Evolutionary conservation across 1,284 basidiomycete genomes (phyloP), one percentile per base, ranked within the genome.

Genomic region (Leccinum glutinopallens): DNA sequence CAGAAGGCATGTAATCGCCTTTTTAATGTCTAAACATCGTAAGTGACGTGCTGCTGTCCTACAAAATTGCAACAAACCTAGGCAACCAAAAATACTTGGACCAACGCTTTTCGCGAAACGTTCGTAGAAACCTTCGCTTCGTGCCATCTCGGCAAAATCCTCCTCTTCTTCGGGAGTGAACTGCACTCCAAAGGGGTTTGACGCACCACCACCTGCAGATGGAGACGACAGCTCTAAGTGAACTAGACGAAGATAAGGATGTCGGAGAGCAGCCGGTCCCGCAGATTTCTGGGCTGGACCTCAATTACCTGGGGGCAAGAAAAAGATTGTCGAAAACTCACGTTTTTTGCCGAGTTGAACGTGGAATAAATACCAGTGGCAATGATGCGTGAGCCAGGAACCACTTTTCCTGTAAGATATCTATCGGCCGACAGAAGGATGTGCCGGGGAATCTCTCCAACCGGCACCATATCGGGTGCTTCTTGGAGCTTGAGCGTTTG

Each of bases 401-500:
- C 93, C 13, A 97, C 95, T 71, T 90, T 90, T 2, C 92, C 94
- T 1, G 95, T 94, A 59, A 97, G 81, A 74, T 94, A 91, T 75
- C 95, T 83, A 77, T 99, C 97, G 12, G 89, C 90, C 43, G 93
- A 96, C 32, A 99, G 83, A 62, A 98, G 86, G 84, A 99, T 96
- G 77, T 99, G 97, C 53, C 96, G 82, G 5, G 97, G 97, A 57
- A 99, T 83, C 75, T 99, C 97, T 82, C 97, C 97, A 25, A 99
- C 96, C 2, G 97, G 97, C 0, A 99, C 97, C 95, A 98, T 98
- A 77, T 99, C 97, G 0, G 97, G 97, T 7, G 97, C 96, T 79
- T 99, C 97, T 78, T 99, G 97, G 15, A 99, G 85, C 78, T 99
- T 99, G 72, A 99, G 85, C 7, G 89, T 93, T 79, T 99, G 97